A percentile compares a stretch with the other conserved stretches of the same genome.
Evolutionary conservation across 2,329 filamentous ascomycete genomes (phyloP).

Genomic region (Plectosphaerella plurivora): DNA sequence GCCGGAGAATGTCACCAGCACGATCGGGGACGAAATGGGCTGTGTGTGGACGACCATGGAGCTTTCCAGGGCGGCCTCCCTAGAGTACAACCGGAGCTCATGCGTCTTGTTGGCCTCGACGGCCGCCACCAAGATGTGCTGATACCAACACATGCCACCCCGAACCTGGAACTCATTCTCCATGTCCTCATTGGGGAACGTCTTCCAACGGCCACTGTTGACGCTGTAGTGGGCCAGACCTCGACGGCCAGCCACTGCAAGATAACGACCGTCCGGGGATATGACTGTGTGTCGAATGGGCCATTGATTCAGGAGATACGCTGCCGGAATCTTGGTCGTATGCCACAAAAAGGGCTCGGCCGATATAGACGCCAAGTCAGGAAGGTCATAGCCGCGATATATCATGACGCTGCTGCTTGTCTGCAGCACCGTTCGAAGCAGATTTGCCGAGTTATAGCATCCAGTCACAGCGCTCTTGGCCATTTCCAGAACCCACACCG

Average conservation of each 20-base stretch:
- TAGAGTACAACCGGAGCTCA: constrained; percentile 87
- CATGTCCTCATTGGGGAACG: constrained; percentile 72
- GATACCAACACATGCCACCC: constrained; percentile 98
- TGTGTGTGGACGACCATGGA: constrained; percentile 72
- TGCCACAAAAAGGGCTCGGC: constrained; percentile 95
- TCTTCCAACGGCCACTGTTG: constrained; percentile 92
- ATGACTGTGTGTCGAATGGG: constrained; percentile 84
- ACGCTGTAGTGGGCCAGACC: constrained; percentile 95
- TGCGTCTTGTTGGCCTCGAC: constrained; percentile 81
- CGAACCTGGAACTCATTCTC: constrained; percentile 91
- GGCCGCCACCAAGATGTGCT: constrained; percentile 88
- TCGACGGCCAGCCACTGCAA: constrained; percentile 90
- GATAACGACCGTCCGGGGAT: constrained; percentile 87
- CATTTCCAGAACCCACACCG: constrained; percentile 85
- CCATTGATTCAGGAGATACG: constrained; percentile 89
- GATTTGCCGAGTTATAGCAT: constrained; percentile 86
- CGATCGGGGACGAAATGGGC: constrained; percentile 77
- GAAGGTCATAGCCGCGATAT: constrained; percentile 88
- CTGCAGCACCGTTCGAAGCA: constrained; percentile 83
- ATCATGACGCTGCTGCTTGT: constrained; percentile 86
- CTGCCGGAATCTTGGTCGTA: constrained; percentile 76
- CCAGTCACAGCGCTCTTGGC: constrained; percentile 89
- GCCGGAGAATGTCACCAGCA: constrained; percentile 82
- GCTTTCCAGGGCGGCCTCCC: constrained; percentile 74
- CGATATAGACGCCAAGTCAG: constrained; percentile 86